Evolutionary conservation across 345 rosid species (phyloP), one percentile per base, ranked within the genome.

Genomic region (Zanthoxylum bungeanum): DNA sequence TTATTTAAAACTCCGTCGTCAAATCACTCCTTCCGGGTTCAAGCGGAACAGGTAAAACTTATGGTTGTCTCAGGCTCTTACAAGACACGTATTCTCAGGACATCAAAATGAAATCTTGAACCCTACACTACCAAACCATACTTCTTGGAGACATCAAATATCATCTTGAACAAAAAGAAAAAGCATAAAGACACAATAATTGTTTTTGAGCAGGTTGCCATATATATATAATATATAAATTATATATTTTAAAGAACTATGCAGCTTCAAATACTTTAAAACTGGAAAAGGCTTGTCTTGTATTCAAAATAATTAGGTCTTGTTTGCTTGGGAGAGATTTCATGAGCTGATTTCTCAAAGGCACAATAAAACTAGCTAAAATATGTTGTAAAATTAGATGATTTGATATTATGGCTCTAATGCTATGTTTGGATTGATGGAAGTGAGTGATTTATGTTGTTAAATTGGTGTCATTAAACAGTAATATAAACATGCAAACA

Each of bases 321-420:
- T 50, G n/a, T 59, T 53, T 74, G 50, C 67, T 66, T 46, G 4
- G 60, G 66, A 27, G 66, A 27, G 66, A 66, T 53, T 64, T 25
- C 75, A 42, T 42, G 17, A 44, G 62, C 36, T 73, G 53, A 34
- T 68, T 46, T 72, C 63, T 60, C 5, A n/a, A 36, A 49, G 30
- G 49, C 21, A 22, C 10, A 17, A 27, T 28, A 28, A 7, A 17
- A 28, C 30, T 57, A 12, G 37, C 17, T 30, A 57, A 57, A 7
- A 57, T 30, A 57, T 64, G 51, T n/a, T 17, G 39, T 25, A 24
- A 11, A 39, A 27, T 10, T n/a, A 28, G 68, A 28, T 17, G 10
- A 22, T 16, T 34, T n/a, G 51, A 34, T 65, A 64, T 25, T 55
- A 8, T 1, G 10, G 1, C 36, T 30, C 28, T 28, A n/a, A 25